Evolutionary conservation across 179 eudicot genomes (phyloP), one percentile per base, ranked within the genome.

Genomic region (Monotropa hypopitys): DNA sequence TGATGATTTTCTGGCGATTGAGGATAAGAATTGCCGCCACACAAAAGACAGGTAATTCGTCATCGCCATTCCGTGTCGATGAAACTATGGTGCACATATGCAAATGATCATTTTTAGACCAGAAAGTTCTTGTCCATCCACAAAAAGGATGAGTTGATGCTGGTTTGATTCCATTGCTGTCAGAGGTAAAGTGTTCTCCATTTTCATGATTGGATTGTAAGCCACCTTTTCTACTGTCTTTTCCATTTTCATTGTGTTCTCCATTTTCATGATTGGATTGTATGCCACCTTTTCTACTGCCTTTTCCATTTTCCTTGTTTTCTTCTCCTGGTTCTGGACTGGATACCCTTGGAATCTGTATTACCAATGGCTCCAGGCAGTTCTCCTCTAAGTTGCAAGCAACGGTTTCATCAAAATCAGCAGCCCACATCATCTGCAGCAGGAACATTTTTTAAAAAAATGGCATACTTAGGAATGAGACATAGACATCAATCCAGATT

Each of bases 391-490:
- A 82, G 84, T 83, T 83, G 80, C 79, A 85, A 74, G 94, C 85
- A 79, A 91, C 38, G 8, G 90, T 85, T 83, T 91, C 91, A 81
- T 96, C 89, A 82, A 93, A 96, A 83, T 96, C 99, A 87, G 99
- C 99, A 77, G 99, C 99, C 99, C 98, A 96, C 90, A 96, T 96
- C 99, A 96, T 96, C 99, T 95, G 90, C 89, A 87, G 40, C 3
- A 16, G 68, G 61, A 50, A 57, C 70, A 47, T 43, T n/a, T 57
- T 13, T 21, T n/a, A 18, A 43, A 26, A 23, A 18, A 33, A 21
- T 21, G 46, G 3, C 32, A 54, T 51, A 28, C 76, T 53, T 33
- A 32, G 33, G 42, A 54, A 73, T 73, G 16, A 73, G 43, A 53
- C 5, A 72, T 7, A 18, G 42, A 62, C 40, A 32, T 23, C 51